phyloP scores from a whole-genome alignment of 108 stramenopile genomes.

The Mediolabrus comicus region DNA sequence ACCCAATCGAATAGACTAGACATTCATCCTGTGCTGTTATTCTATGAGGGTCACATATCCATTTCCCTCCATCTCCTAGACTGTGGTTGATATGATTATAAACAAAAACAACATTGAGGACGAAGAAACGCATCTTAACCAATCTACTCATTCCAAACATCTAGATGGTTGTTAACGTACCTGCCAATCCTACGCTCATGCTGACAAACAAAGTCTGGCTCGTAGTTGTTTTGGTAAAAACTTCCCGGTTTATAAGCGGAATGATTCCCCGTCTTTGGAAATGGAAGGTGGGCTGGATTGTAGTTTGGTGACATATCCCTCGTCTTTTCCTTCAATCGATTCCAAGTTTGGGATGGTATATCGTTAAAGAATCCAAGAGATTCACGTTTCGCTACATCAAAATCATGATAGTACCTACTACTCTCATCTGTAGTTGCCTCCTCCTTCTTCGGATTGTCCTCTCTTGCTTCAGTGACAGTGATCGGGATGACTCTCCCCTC shows the following conservation, averaged over 20 bases:
- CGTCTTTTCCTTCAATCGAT: too few relatives aligned
- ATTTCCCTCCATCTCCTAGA: conserved; percentile 44
- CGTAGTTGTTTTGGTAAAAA: conserved; percentile 39
- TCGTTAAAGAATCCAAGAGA: conserved; percentile 1
- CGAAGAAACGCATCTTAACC: too few relatives aligned
- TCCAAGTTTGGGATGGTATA: neutral
- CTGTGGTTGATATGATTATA: too few relatives aligned
- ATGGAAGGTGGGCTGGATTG: too few relatives aligned
- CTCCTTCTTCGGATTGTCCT: too few relatives aligned
- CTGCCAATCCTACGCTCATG: conserved; percentile 16
- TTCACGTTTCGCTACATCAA: neutral
- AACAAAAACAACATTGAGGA: too few relatives aligned
- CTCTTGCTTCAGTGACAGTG: too few relatives aligned
- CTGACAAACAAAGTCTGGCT: conserved; percentile 45
- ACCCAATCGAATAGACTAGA: conserved; percentile 46
- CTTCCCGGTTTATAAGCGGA: neutral
- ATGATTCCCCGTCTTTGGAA: neutral
- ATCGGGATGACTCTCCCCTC: too few relatives aligned
- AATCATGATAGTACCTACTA: neutral
- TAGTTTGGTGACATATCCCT: neutral
- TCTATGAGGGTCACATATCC: conserved; percentile 55
- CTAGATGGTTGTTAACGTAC: too few relatives aligned
- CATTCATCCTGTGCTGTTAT: conserved; percentile 15
- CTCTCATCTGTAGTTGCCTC: too few relatives aligned
- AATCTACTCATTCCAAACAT: too few relatives aligned